Percentiles rank a stretch among this genome's conserved stretches.
These are phyloP conservation scores for Cardamine chenopodiifolia DNA, from an alignment of 345 rosid genomes.

Conservation along the genomic window DNA sequence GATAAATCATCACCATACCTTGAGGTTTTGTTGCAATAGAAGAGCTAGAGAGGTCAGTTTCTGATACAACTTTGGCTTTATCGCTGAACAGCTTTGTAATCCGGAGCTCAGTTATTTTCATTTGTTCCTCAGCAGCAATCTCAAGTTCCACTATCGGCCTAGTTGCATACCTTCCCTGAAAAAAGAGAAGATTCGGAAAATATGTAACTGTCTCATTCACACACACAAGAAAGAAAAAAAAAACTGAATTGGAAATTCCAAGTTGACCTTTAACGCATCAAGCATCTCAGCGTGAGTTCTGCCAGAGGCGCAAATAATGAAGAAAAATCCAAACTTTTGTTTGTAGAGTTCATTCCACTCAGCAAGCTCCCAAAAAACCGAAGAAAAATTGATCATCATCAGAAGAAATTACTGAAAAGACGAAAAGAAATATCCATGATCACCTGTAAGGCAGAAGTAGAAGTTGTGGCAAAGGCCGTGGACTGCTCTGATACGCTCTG, in stretches of 20 bases:
- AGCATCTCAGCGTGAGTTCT: conserved; percentile 75
- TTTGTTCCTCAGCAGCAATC: conserved; percentile 86
- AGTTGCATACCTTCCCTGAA: conserved; percentile 72
- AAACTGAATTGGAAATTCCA: conserved; percentile 7
- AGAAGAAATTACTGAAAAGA: not conserved
- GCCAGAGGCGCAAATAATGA: conserved; percentile 80
- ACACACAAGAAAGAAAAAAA: not conserved
- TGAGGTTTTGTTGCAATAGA: conserved; percentile 48
- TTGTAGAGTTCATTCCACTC: conserved; percentile 74
- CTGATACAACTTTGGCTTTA: conserved; percentile 42
- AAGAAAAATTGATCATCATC: conserved; percentile 1
- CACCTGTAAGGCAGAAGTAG: conserved; percentile 68
- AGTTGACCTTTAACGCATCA: conserved; percentile 67
- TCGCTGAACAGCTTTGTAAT: conserved; percentile 70
- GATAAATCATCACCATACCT: conserved; percentile 49
- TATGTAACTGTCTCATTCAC: not conserved
- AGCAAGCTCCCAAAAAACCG: conserved; percentile 56
- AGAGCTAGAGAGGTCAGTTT: conserved; percentile 29
- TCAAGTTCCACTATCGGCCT: conserved; percentile 82
- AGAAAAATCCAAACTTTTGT: conserved; percentile 73
- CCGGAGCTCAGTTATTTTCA: conserved; percentile 85
- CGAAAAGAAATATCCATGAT: conserved; percentile 8
- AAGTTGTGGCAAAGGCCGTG: conserved; percentile 78
- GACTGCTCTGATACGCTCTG: conserved; percentile 88
- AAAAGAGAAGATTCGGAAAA: not conserved